Conservation (phyloP, 169 alveolate genomes). For the Plasmodium gonderi region DNA sequence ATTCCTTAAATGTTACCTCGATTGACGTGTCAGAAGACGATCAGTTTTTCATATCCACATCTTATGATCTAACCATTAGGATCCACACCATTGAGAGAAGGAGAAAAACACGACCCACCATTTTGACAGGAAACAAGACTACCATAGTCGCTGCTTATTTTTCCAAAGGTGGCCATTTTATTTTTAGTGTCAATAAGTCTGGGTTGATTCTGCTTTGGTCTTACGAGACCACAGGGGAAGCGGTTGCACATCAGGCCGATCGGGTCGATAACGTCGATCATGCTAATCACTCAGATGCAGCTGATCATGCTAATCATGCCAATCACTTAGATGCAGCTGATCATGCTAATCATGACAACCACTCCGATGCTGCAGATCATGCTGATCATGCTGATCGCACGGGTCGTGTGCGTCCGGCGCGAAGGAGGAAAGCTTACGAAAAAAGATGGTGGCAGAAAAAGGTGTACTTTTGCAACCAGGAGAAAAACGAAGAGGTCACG, state of each 20-base stretch:
- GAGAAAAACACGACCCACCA: slow-evolving; percentile 81
- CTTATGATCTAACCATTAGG: slow-evolving; percentile 88
- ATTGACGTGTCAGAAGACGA: slow-evolving; percentile 86
- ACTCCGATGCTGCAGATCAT: background rate
- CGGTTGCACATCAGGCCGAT: background rate
- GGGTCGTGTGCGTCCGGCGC: background rate
- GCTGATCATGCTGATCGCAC: background rate
- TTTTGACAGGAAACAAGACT: slow-evolving; percentile 85
- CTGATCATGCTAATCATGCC: background rate
- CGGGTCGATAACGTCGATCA: background rate
- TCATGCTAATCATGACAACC: background rate
- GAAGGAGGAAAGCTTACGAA: background rate
- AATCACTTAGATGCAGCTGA: background rate
- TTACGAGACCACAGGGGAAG: background rate
- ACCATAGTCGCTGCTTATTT: slow-evolving; percentile 87
- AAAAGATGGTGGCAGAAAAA: slow-evolving; percentile 81
- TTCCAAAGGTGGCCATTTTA: slow-evolving; percentile 82
- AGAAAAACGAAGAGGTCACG: slow-evolving; percentile 77
- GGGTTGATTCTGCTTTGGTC: slow-evolving; percentile 89
- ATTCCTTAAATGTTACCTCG: slow-evolving; percentile 81
- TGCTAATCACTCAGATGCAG: background rate
- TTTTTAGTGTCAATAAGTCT: slow-evolving; percentile 86
- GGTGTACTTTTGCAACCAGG: slow-evolving; percentile 82
- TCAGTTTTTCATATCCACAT: slow-evolving; percentile 80
- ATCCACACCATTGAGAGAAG: slow-evolving; percentile 84